These are phyloP conservation scores for Pseudogymnoascus sp. DNA, from an alignment of 2,329 filamentous ascomycete genomes.

Conservation along the genomic window DNA sequence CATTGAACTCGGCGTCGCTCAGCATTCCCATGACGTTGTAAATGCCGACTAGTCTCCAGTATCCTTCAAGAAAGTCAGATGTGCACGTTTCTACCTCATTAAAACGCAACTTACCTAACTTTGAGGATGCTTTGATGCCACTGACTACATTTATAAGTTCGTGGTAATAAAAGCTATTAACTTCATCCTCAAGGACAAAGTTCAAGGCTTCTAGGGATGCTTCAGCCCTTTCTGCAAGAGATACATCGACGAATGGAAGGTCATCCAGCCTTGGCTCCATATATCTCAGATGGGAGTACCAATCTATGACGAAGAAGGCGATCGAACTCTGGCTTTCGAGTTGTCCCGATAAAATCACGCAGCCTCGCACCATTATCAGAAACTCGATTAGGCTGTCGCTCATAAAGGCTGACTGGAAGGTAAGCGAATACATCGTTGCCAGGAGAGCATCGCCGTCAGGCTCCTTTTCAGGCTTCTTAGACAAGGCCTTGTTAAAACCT, in stretches of 20 bases:
- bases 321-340: constrained; percentile 43
- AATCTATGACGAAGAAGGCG: constrained; percentile 41
- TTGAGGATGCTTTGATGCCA: constrained; percentile 21
- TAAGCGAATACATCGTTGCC: constrained; percentile 51
- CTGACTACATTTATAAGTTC: constrained; percentile 38
- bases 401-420: constrained; percentile 50
- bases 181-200: constrained; percentile 34
- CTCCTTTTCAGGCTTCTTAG: constrained; percentile 33
- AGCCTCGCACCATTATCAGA: constrained; percentile 52
- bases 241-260: constrained; percentile 38
- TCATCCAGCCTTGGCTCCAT: constrained; percentile 40
- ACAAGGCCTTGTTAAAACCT: constrained; percentile 49
- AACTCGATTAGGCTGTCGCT: constrained; percentile 53
- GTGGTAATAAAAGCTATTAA: constrained; percentile 41
- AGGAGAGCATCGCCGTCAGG: constrained; percentile 53
- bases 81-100: not conserved
- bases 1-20: constrained; percentile 34
- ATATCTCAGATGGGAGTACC: constrained; percentile 33
- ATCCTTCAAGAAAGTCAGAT: constrained; percentile 24
- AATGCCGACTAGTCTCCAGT: constrained; percentile 34
- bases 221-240: constrained; percentile 41
- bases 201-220: constrained; percentile 35
- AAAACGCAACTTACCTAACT: constrained; percentile 18
- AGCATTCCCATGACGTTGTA: constrained; percentile 35
- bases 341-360: constrained; percentile 46